Conservation (phyloP, 2,329 filamentous ascomycete species). For the Drechslerella coelobrocha region DNA sequence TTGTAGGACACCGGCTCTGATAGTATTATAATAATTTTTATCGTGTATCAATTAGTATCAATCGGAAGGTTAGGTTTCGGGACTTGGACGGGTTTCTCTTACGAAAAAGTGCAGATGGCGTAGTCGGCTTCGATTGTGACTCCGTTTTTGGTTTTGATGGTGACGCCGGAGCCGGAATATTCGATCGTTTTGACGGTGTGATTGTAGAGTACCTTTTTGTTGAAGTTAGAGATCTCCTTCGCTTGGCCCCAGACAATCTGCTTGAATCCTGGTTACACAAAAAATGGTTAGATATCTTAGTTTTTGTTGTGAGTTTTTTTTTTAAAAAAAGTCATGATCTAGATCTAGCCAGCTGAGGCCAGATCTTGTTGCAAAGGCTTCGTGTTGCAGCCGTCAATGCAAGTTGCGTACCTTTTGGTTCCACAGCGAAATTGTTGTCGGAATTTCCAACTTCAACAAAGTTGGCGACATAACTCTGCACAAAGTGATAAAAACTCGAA, state of each 20-base stretch:
- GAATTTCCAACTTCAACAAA: constrained; percentile 52
- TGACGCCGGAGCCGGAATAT: constrained; percentile 53
- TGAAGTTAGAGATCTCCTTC: constrained; percentile 46
- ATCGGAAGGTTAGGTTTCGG: too few relatives aligned
- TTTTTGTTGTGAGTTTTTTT: too few relatives aligned
- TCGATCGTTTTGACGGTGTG: constrained; percentile 56
- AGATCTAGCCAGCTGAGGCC: too few relatives aligned
- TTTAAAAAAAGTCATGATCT: too few relatives aligned
- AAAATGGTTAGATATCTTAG: too few relatives aligned
- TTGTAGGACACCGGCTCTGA: constrained; percentile 69
- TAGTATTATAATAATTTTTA: constrained; percentile 5
- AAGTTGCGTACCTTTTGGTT: constrained; percentile 30
- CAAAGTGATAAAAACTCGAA: constrained; percentile 51
- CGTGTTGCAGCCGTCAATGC: too few relatives aligned
- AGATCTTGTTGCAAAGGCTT: too few relatives aligned
- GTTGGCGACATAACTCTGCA: constrained; percentile 50
- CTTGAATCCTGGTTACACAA: too few relatives aligned
- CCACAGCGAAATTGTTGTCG: constrained; percentile 51
- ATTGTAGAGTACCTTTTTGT: constrained; percentile 56
- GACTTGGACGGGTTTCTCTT: constrained; percentile 38
- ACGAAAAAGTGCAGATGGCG: constrained; percentile 71
- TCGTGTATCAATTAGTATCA: not conserved
- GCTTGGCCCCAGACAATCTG: constrained; percentile 48
- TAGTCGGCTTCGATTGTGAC: constrained; percentile 64
- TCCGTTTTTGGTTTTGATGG: constrained; percentile 57